These are phyloP conservation scores for Trichodelitschia bisporula DNA, from an alignment of 495 filamentous ascomycete species.

Conservation along the genomic window DNA sequence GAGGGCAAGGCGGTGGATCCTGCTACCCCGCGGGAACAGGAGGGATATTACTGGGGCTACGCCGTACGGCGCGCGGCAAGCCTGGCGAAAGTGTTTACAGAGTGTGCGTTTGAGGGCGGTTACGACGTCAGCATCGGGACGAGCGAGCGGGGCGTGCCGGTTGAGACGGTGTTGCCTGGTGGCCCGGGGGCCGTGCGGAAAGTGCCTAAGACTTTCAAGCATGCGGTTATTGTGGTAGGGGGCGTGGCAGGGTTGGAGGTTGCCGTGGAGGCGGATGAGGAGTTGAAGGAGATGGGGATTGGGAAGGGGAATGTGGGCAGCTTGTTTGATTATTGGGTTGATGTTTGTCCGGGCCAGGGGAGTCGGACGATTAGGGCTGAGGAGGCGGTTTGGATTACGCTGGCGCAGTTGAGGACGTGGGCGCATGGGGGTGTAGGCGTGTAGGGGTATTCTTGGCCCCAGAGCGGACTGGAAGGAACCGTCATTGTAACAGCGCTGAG, in stretches of 20 bases:
- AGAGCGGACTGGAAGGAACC: too few relatives aligned
- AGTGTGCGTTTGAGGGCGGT: conserved; percentile 12
- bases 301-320: conserved; percentile 27
- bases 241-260: conserved; percentile 47
- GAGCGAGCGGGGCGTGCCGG: conserved; percentile 38
- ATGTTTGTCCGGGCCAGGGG: conserved; percentile 47
- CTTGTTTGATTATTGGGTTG: conserved; percentile 57
- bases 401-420: conserved; percentile 31
- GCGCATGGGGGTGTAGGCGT: too few relatives aligned
- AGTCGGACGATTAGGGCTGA: conserved; percentile 57
- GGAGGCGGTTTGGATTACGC: conserved; percentile 47
- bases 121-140: conserved; percentile 44
- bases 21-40: conserved; percentile 32
- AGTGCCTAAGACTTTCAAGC: conserved; percentile 24
- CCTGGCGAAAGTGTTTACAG: conserved; percentile 39
- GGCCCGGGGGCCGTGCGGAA: neutral
- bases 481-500: too few relatives aligned
- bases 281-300: conserved; percentile 29
- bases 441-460: too few relatives aligned
- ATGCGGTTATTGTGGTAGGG: conserved; percentile 48
- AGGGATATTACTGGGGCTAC: conserved; percentile 61
- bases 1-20: conserved; percentile 31
- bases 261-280: conserved; percentile 36
- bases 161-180: conserved; percentile 10
- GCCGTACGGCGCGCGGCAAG: conserved; percentile 29